Conservation (phyloP, 2,329 filamentous ascomycete species). For the Cladosporium sp. region DNA sequence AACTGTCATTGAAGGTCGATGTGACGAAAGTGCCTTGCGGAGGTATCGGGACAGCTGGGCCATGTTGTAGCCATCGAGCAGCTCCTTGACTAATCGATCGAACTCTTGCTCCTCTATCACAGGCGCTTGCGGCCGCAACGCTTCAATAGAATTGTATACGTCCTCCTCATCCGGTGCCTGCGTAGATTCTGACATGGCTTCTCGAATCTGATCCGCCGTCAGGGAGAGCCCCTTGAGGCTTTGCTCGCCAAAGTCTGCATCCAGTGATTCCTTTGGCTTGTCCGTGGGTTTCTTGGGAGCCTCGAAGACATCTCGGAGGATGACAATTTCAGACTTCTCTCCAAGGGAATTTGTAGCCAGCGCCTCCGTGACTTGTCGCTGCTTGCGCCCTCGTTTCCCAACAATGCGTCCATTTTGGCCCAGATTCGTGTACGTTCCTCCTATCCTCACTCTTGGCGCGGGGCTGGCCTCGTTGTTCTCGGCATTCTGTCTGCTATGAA, state of each 20-base stretch:
- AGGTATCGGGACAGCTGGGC: slow-evolving; percentile 24
- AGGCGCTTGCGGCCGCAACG: slow-evolving; percentile 19
- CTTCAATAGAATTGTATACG: slow-evolving; percentile 27
- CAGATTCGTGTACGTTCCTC: neutral
- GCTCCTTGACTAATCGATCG: slow-evolving; percentile 16
- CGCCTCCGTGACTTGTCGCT: slow-evolving; percentile 21
- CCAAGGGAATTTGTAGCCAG: slow-evolving; percentile 22
- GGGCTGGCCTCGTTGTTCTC: neutral
- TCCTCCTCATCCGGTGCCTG: slow-evolving; percentile 22
- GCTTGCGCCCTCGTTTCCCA: slow-evolving; percentile 24
- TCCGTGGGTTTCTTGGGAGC: neutral
- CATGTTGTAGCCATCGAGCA: slow-evolving; percentile 23
- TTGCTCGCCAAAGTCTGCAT: slow-evolving; percentile 3
- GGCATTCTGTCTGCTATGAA: neutral
- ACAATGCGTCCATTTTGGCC: slow-evolving; percentile 19
- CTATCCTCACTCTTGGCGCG: neutral
- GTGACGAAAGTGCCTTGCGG: neutral
- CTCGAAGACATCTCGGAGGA: slow-evolving; percentile 11
- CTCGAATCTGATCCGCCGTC: slow-evolving; percentile 21
- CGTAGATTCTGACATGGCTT: slow-evolving; percentile 16
- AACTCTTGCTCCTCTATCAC: slow-evolving; percentile 22
- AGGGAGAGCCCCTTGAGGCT: slow-evolving; percentile 14
- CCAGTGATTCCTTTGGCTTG: neutral
- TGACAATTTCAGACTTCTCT: slow-evolving; percentile 21
- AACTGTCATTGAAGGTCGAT: neutral